Conservation (phyloP, 768 basidiomycete genomes). For the Boletus vinaceobasis region DNA sequence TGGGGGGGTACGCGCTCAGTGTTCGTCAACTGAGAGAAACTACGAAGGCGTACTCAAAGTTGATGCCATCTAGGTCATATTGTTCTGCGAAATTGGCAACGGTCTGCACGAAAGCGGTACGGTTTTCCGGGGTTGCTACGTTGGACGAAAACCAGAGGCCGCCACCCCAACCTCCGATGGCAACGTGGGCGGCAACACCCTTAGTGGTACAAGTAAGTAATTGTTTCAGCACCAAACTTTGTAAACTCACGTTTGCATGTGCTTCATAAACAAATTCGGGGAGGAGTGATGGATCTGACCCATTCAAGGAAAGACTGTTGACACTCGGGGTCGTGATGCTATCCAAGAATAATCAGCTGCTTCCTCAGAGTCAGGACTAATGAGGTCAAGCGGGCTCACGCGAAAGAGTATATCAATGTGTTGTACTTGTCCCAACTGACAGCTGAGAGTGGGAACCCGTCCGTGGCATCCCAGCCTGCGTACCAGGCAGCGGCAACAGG, state of each 20-base stretch:
- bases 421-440: conserved; percentile 72
- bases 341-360: background rate
- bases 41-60: conserved; percentile 25
- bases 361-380: background rate
- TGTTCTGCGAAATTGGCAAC: conserved; percentile 44
- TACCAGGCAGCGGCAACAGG: conserved; percentile 58
- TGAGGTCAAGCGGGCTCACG: conserved; percentile 25
- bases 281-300: conserved; percentile 47
- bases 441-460: conserved; percentile 48
- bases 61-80: conserved; percentile 58
- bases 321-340: conserved; percentile 36
- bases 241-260: conserved; percentile 32
- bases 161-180: conserved; percentile 73
- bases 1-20: conserved; percentile 30
- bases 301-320: conserved; percentile 30
- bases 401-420: conserved; percentile 67
- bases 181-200: conserved; percentile 54
- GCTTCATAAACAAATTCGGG: conserved; percentile 54
- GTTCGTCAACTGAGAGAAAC: background rate
- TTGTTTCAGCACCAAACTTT: background rate
- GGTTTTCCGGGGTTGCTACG: conserved; percentile 53
- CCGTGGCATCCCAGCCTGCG: conserved; percentile 58
- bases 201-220: conserved; percentile 22
- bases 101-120: conserved; percentile 64
- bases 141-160: conserved; percentile 58